phyloP scores from a whole-genome alignment of 2,329 filamentous ascomycete genomes.

The Thelonectria rubi region DNA sequence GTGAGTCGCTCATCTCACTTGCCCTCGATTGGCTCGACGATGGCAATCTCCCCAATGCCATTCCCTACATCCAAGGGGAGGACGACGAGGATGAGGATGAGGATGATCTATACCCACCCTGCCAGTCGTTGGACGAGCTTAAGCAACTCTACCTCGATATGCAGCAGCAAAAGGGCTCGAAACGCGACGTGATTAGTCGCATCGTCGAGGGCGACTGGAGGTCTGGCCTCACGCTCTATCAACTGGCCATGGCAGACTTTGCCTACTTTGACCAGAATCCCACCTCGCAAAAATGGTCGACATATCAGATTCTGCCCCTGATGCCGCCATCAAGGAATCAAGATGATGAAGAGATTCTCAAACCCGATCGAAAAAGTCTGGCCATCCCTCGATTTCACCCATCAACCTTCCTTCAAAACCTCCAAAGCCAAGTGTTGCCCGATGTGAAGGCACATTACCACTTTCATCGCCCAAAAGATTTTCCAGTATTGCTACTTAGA shows the following conservation, averaged over 20 bases:
- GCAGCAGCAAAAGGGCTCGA: slow-evolving; percentile 67
- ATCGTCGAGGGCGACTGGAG: slow-evolving; percentile 76
- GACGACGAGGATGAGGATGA: slow-evolving; percentile 65
- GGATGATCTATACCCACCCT: slow-evolving; percentile 75
- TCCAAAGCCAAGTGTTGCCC: slow-evolving; percentile 78
- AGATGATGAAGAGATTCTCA: slow-evolving; percentile 53
- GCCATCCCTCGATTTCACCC: slow-evolving; percentile 78
- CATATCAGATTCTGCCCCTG: slow-evolving; percentile 66
- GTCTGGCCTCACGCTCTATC: slow-evolving; percentile 70
- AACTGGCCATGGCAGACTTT: slow-evolving; percentile 74
- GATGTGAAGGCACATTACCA: slow-evolving; percentile 87
- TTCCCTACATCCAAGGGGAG: slow-evolving; percentile 48
- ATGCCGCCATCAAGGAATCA: slow-evolving; percentile 49
- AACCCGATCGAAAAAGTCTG: slow-evolving; percentile 57
- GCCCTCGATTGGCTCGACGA: slow-evolving; percentile 81
- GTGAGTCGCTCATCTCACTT: slow-evolving; percentile 75
- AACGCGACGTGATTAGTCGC: slow-evolving; percentile 70
- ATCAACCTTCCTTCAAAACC: slow-evolving; percentile 78
- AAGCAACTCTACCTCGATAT: slow-evolving; percentile 70
- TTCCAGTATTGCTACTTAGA: slow-evolving; percentile 78
- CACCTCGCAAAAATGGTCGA: slow-evolving; percentile 69
- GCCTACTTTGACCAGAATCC: slow-evolving; percentile 73
- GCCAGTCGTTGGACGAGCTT: slow-evolving; percentile 71
- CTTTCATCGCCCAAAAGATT: slow-evolving; percentile 73
- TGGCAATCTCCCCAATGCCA: slow-evolving; percentile 66